Base-by-base conservation (phyloP, 192 early-diverging fungal species). In the Glomus cerebriforme region DNA sequence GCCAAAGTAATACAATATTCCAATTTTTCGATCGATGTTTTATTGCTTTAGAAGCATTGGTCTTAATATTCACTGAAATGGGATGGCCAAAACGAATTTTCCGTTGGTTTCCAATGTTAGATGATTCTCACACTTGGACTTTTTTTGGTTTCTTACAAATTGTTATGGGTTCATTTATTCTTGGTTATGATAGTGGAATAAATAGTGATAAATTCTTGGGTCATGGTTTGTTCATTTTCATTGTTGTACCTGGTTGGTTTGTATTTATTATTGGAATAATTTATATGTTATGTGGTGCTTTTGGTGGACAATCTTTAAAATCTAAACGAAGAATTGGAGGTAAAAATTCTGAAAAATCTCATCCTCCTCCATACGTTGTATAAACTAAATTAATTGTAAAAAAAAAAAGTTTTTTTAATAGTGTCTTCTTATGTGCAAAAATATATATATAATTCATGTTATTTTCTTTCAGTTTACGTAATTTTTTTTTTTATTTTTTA, bases 161-260 rank as follows among this genome's bases (percentile, higher is more conserved):
- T 7, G 31, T 26, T 0, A 77, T 60, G 22, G 75, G 75, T 7
- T 77, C 75, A 22, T 24, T 77, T 12, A 67, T 77, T 32, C 75
- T 77, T 77, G 75, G 75, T 7, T 77, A 77, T 67, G 75, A 77
- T 66, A 77, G 75, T 43, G 75, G 75, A 66, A 77, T 77, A 34
- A 67, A 27, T 17, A 77, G 75, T 29, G 1, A 15, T 13, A 4
- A 6, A 9, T 77, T 77, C 34, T 67, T 77, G 26, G 75, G 75
- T 62, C 59, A 77, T 19, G 62, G 75, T 43, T 39, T 77, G 17
- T 77, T 26, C 39, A 47, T 66, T 66, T 77, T 77, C 39, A 67
- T 77, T 31, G 34, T 77, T 7, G 63, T 77, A 8, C 75, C 75
- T 22, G 75, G 75, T 24, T 77, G 63, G 60, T 67, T 77, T 39